Evolutionary conservation across 768 basidiomycete species (phyloP).

Genomic region (Termitomyces sp.): DNA sequence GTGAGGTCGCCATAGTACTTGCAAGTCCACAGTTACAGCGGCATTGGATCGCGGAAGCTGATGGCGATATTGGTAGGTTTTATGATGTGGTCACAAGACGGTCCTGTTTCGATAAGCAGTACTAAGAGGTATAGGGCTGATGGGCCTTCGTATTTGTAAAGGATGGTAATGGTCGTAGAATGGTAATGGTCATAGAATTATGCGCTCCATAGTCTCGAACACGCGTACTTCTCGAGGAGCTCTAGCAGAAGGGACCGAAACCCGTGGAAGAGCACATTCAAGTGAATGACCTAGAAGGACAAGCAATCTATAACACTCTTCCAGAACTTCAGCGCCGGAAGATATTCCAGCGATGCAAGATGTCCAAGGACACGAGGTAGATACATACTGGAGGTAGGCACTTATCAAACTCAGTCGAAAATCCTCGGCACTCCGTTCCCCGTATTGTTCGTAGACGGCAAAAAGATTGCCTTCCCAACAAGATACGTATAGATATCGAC

Average conservation of each 20-base stretch:
- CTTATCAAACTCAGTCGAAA: not conserved
- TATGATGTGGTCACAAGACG: not conserved
- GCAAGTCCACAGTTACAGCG: not conserved
- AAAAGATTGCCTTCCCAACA: not conserved
- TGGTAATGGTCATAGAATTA: not conserved
- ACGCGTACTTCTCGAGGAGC: not conserved
- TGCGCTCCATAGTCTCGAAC: not conserved
- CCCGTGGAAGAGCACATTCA: not conserved
- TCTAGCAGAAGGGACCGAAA: not conserved
- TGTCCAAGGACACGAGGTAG: not conserved
- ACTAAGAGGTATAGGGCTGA: not conserved
- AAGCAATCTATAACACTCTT: not conserved
- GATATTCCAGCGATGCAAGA: slow-evolving; percentile 1
- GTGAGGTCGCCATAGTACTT: not conserved
- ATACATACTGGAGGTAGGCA: not conserved
- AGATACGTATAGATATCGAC: not conserved
- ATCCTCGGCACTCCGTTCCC: slow-evolving; percentile 10
- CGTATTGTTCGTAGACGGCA: not conserved
- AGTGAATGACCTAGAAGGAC: not conserved
- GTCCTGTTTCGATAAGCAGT: not conserved
- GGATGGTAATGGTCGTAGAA: not conserved
- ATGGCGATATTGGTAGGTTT: not conserved
- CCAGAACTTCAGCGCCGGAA: slow-evolving; percentile 3
- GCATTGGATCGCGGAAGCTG: not conserved
- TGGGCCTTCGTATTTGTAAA: not conserved